Conservation (phyloP, 257 asterid species). For the Plantago major region DNA sequence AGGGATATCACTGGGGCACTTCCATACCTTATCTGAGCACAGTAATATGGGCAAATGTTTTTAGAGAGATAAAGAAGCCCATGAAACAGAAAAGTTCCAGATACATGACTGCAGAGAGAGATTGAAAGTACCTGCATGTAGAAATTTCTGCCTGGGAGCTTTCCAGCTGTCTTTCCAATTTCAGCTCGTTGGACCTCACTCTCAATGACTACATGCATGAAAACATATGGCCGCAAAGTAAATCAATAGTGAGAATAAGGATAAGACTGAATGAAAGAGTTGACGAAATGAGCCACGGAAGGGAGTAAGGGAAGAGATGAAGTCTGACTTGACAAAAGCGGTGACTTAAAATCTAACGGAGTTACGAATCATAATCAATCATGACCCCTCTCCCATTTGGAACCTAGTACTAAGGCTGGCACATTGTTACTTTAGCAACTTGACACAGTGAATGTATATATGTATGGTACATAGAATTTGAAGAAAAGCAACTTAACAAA, state of each 20-base stretch:
- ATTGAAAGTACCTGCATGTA: conserved; percentile 53
- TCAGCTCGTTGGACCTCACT: conserved; percentile 93
- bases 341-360: not conserved
- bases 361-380: not conserved
- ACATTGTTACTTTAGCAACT: conserved; percentile 4
- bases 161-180: conserved; percentile 84
- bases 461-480: not conserved
- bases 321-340: not conserved
- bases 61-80: conserved; percentile 1
- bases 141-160: conserved; percentile 62
- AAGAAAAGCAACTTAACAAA: too few species aligned
- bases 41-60: conserved; percentile 7
- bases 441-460: not conserved
- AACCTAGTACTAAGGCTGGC: conserved; percentile 1
- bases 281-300: conserved; percentile 11
- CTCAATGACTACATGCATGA: conserved; percentile 63
- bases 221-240: conserved; percentile 8
- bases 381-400: not conserved
- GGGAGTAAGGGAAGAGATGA: conserved; percentile 8
- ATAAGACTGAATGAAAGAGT: conserved; percentile 6
- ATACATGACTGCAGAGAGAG: not conserved
- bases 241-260: conserved; percentile 9
- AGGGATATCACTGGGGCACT: conserved; percentile 1
- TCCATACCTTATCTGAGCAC: conserved; percentile 14
- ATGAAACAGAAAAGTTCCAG: conserved; percentile 5